phyloP scores from a whole-genome alignment of 768 basidiomycete species.

The Boletus insuetus region DNA sequence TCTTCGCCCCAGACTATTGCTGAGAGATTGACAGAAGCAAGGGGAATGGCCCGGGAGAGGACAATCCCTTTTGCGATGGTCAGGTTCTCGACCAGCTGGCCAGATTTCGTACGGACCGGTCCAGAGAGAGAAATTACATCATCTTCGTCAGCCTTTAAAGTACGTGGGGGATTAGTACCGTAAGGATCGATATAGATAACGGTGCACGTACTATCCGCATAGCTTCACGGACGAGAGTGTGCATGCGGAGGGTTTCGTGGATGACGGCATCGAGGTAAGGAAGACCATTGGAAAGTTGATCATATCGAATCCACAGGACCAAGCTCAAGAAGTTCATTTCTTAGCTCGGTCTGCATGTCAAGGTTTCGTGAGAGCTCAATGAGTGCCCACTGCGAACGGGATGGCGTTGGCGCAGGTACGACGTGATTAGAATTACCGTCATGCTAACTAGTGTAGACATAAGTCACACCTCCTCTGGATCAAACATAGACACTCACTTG shows the following conservation, averaged over 20 bases:
- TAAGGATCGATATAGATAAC: no score
- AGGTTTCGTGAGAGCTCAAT: constrained; percentile 51
- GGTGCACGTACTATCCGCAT: constrained; percentile 4
- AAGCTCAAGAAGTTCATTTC: constrained; percentile 47
- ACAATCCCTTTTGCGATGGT: constrained; percentile 46
- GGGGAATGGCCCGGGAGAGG: constrained; percentile 13
- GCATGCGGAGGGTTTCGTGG: constrained; percentile 45
- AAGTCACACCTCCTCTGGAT: background rate
- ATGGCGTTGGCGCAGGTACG: background rate
- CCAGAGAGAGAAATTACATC: constrained; percentile 54
- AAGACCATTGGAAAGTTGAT: constrained; percentile 46
- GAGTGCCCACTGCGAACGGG: constrained; percentile 46
- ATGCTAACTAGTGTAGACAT: constrained; percentile 12
- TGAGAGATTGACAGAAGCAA: constrained; percentile 44
- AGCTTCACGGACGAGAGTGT: constrained; percentile 35
- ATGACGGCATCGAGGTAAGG: constrained; percentile 56
- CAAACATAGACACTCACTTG: constrained; percentile 6
- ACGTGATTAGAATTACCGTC: constrained; percentile 10
- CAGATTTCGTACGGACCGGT: constrained; percentile 45
- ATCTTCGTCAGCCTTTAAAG: constrained; percentile 44
- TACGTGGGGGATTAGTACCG: no score
- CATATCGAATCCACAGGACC: constrained; percentile 45
- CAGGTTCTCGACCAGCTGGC: constrained; percentile 38
- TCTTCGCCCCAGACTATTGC: constrained; percentile 59
- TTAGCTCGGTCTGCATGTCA: constrained; percentile 46